These are phyloP conservation scores for Beta macrorhiza DNA, from an alignment of 179 eudicot species.

Conservation along the genomic window DNA sequence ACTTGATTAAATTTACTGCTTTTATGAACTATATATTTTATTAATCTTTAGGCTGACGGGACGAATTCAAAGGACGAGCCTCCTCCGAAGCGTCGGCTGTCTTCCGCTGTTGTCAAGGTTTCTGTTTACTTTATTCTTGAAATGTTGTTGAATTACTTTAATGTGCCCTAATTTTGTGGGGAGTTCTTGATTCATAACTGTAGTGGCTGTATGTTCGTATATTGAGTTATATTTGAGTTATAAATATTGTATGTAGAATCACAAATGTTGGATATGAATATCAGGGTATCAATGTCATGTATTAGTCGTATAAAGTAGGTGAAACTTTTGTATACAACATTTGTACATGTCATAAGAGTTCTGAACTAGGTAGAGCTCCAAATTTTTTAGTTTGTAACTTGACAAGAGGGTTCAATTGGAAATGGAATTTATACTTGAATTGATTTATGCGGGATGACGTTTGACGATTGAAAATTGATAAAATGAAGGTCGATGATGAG, in stretches of 20 bases:
- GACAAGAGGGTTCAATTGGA: neutral
- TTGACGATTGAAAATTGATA: neutral
- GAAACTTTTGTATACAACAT: too few species aligned
- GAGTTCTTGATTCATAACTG: too few species aligned
- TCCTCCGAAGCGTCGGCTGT: constrained; percentile 69
- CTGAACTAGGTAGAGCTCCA: too few species aligned
- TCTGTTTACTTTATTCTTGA: neutral
- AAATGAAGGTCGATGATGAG: constrained; percentile 67
- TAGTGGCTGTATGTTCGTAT: too few species aligned
- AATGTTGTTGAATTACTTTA: neutral
- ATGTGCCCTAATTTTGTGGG: neutral
- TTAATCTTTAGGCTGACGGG: constrained; percentile 65
- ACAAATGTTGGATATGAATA: too few species aligned
- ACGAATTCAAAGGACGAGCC: constrained; percentile 65
- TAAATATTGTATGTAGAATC: too few species aligned
- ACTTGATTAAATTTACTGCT: too few species aligned
- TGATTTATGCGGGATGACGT: neutral
- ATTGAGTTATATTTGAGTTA: too few species aligned
- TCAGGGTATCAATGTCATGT: too few species aligned
- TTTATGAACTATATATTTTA: neutral
- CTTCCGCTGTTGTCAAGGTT: constrained; percentile 92
- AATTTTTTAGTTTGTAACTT: neutral
- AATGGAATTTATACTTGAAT: neutral
- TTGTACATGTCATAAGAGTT: too few species aligned
- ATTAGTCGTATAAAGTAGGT: too few species aligned